phyloP scores from a whole-genome alignment of 2,329 filamentous ascomycete genomes.

The Aspergillus thermomutatus region DNA sequence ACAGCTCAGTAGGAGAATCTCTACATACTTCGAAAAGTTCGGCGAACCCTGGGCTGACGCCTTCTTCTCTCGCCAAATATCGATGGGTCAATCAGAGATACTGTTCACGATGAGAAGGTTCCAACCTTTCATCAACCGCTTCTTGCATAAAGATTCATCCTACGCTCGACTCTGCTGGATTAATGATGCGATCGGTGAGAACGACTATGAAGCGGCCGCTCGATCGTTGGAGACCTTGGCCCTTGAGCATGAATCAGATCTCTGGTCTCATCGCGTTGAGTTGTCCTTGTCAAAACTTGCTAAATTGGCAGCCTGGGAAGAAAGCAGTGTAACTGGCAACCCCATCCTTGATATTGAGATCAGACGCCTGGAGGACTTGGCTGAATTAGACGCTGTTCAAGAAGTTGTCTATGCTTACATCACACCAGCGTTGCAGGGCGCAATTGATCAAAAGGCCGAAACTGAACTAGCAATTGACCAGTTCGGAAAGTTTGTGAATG shows the following conservation, averaged over 20 bases:
- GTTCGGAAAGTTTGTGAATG: conserved; percentile 56
- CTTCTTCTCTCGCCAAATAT: conserved; percentile 75
- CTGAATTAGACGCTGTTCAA: conserved; percentile 74
- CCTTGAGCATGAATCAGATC: conserved; percentile 66
- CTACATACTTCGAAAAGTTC: conserved; percentile 49
- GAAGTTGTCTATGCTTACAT: conserved; percentile 72
- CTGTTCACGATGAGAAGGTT: conserved; percentile 70
- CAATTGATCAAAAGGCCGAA: conserved; percentile 77
- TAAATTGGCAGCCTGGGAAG: conserved; percentile 61
- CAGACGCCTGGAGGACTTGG: conserved; percentile 58
- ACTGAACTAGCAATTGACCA: conserved; percentile 71
- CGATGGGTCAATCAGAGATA: conserved; percentile 61
- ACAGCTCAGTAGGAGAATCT: conserved; percentile 37
- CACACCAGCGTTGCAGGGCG: conserved; percentile 62
- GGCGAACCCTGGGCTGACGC: conserved; percentile 58
- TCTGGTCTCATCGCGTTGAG: conserved; percentile 94
- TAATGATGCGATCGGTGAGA: conserved; percentile 77
- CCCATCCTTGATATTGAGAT: conserved; percentile 44
- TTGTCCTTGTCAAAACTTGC: conserved; percentile 84
- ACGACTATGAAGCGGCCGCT: conserved; percentile 71
- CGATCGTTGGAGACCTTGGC: conserved; percentile 68
- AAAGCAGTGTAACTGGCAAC: conserved; percentile 18
- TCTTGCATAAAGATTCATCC: conserved; percentile 67
- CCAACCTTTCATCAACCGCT: conserved; percentile 70
- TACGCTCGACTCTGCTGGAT: conserved; percentile 88